phyloP scores from a whole-genome alignment of 495 filamentous ascomycete species.

The Delitschia confertaspora region DNA sequence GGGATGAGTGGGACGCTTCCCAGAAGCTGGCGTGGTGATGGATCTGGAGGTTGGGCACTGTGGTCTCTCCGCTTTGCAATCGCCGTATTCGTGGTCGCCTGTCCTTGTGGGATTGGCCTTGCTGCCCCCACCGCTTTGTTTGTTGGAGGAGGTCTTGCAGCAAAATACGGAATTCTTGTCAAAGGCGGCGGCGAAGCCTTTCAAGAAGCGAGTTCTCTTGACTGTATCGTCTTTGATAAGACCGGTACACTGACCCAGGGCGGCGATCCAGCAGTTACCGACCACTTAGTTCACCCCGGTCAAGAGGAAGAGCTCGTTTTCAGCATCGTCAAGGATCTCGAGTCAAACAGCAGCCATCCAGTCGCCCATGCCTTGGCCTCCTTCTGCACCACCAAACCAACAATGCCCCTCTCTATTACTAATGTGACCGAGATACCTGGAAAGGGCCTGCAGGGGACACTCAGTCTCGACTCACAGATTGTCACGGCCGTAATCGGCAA shows the following conservation, averaged over 20 bases:
- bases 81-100: slow-evolving; percentile 89
- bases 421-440: slow-evolving; percentile 69
- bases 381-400: slow-evolving; percentile 48
- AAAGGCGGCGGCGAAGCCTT: slow-evolving; percentile 96
- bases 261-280: slow-evolving; percentile 68
- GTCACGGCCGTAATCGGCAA: slow-evolving; percentile 76
- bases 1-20: slow-evolving; percentile 62
- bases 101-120: slow-evolving; percentile 85
- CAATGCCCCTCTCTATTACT: slow-evolving; percentile 31
- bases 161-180: slow-evolving; percentile 79
- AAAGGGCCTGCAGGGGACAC: slow-evolving; percentile 64
- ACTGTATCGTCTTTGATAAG: slow-evolving; percentile 91
- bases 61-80: slow-evolving; percentile 91
- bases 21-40: slow-evolving; percentile 52
- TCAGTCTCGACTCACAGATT: slow-evolving; percentile 44
- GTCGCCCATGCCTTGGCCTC: slow-evolving; percentile 71
- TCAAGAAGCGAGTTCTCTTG: slow-evolving; percentile 79
- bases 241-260: slow-evolving; percentile 87
- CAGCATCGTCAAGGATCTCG: slow-evolving; percentile 54
- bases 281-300: slow-evolving; percentile 50
- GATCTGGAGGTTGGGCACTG: slow-evolving; percentile 69
- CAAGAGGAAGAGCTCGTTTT: slow-evolving; percentile 38
- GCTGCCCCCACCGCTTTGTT: slow-evolving; percentile 91
- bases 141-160: slow-evolving; percentile 81
- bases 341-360: slow-evolving; percentile 80